phyloP scores from a whole-genome alignment of 2,329 filamentous ascomycete species.

The Hymenoscyphus occultus region DNA sequence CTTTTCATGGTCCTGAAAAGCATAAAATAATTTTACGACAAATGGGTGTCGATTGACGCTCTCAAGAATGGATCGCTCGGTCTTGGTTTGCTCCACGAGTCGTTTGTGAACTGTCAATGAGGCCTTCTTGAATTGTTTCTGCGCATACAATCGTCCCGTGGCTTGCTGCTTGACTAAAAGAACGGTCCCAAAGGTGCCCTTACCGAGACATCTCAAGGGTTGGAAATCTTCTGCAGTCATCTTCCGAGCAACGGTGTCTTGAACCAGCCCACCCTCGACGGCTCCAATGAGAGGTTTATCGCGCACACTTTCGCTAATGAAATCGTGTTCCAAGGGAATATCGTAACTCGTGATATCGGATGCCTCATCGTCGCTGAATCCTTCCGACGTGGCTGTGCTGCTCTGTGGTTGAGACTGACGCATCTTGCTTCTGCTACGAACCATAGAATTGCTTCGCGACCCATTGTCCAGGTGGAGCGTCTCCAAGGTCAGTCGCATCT shows the following conservation, averaged over 20 bases:
- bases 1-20: constrained; percentile 97
- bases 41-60: constrained; percentile 96
- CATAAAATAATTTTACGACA: constrained; percentile 96
- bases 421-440: constrained; percentile 55
- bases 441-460: constrained; percentile 54
- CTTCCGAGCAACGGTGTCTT: constrained; percentile 58
- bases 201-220: constrained; percentile 85
- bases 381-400: constrained; percentile 32
- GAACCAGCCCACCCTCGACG: constrained; percentile 53
- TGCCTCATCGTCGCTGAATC: constrained; percentile 57
- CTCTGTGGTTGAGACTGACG: constrained; percentile 52
- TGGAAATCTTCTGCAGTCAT: constrained; percentile 93
- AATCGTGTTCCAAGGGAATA: constrained; percentile 79
- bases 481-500: constrained; percentile 78
- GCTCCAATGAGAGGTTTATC: constrained; percentile 40
- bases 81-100: constrained; percentile 95
- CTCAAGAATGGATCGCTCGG: constrained; percentile 90
- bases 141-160: constrained; percentile 88
- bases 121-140: constrained; percentile 98
- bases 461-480: constrained; percentile 63
- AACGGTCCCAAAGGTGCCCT: constrained; percentile 94
- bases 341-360: constrained; percentile 83
- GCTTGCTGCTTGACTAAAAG: constrained; percentile 84
- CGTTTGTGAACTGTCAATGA: constrained; percentile 94
- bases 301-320: constrained; percentile 65